Conservation (phyloP, 495 filamentous ascomycete genomes). For the Pseudotulostoma volvatum region DNA sequence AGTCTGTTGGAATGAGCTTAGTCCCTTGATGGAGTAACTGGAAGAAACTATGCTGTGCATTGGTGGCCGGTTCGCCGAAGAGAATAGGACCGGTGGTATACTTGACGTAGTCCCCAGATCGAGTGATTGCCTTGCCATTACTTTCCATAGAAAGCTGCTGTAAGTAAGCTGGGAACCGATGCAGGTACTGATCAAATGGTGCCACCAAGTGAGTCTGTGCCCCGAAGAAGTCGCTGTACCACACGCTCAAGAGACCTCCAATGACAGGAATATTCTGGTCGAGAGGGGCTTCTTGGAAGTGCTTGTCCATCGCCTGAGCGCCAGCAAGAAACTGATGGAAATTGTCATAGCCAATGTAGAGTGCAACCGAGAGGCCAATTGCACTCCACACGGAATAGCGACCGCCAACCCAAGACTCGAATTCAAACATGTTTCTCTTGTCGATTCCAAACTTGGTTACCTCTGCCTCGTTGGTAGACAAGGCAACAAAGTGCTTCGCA, state of each 20-base stretch:
- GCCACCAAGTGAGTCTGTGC: constrained; percentile 95
- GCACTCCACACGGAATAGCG: constrained; percentile 98
- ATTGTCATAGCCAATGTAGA: constrained; percentile 94
- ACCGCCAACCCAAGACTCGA: constrained; percentile 95
- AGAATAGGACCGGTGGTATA: constrained; percentile 92
- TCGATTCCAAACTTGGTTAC: constrained; percentile 98
- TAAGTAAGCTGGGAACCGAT: constrained; percentile 96
- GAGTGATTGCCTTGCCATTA: constrained; percentile 95
- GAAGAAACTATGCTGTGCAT: constrained; percentile 99
- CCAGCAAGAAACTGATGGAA: constrained; percentile 93
- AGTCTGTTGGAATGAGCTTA: constrained; percentile 95
- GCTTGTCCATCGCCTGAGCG: constrained; percentile 95
- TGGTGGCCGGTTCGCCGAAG: constrained; percentile 96
- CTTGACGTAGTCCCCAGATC: constrained; percentile 76
- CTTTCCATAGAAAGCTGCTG: constrained; percentile 99
- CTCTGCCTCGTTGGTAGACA: constrained; percentile 89
- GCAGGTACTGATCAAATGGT: constrained; percentile 97
- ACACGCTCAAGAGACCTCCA: constrained; percentile 85
- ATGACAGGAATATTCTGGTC: constrained; percentile 90
- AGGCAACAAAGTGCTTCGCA: constrained; percentile 95
- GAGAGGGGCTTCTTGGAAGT: constrained; percentile 81
- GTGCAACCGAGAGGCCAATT: constrained; percentile 82
- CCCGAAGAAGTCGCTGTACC: constrained; percentile 97
- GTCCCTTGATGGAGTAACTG: constrained; percentile 97
- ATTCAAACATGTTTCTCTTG: constrained; percentile 96